A percentile compares a stretch with the other conserved stretches of the same genome.
Evolutionary conservation across 768 basidiomycete genomes (phyloP).

Genomic region (Phaeotremella skinneri): DNA sequence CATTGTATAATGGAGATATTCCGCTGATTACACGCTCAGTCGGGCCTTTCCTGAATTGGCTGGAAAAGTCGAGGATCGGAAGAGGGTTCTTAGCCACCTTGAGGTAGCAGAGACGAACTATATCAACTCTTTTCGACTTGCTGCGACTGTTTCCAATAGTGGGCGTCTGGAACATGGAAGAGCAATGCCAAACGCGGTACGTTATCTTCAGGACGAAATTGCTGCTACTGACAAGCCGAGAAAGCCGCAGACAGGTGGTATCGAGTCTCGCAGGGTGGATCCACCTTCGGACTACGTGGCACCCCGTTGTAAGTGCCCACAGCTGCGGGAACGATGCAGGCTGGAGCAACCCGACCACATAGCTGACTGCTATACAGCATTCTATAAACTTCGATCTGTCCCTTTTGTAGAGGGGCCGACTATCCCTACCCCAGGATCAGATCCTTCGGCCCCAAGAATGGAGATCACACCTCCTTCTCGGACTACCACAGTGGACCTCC

Average conservation of each 20-base stretch:
- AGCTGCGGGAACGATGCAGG: background rate
- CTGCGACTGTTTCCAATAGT: background rate
- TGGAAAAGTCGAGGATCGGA: constrained; percentile 69
- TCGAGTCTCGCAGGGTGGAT: too few species aligned
- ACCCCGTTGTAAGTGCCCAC: constrained; percentile 55
- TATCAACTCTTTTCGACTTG: constrained; percentile 63
- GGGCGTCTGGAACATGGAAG: background rate
- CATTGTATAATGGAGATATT: background rate
- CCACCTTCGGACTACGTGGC: constrained; percentile 75
- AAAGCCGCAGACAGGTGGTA: background rate
- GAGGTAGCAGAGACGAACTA: constrained; percentile 78
- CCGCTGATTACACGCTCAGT: constrained; percentile 52
- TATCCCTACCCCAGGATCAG: background rate
- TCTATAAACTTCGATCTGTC: constrained; percentile 69
- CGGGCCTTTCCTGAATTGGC: constrained; percentile 65
- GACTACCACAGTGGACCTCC: constrained; percentile 41
- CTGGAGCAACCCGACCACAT: background rate
- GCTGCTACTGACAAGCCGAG: background rate
- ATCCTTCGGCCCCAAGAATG: constrained; percentile 31
- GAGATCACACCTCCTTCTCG: constrained; percentile 54
- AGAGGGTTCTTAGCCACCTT: constrained; percentile 71
- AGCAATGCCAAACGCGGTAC: background rate
- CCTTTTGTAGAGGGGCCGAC: constrained; percentile 34
- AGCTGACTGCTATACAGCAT: constrained; percentile 52
- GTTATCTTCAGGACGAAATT: background rate